Percentiles rank a stretch among this genome's conserved stretches.
These are phyloP conservation scores for Citrullus colocynthis DNA, from an alignment of 306 rosid species.

Conservation along the genomic window DNA sequence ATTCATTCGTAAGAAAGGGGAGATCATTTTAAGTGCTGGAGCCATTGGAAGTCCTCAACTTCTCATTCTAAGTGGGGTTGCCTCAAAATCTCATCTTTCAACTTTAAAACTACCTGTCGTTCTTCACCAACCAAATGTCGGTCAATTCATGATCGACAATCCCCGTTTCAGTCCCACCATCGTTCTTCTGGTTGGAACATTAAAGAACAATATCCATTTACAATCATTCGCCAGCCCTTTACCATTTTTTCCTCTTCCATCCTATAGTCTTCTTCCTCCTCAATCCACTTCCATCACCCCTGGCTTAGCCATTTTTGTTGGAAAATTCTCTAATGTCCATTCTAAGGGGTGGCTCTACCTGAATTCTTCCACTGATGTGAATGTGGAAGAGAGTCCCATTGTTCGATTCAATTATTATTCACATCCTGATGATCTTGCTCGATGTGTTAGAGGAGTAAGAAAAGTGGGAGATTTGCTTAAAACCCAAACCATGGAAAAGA, in stretches of 20 bases:
- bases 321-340: not conserved
- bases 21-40: constrained; percentile 20
- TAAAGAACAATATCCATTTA: not conserved
- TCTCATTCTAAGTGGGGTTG: constrained; percentile 19
- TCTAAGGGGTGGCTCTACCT: not conserved
- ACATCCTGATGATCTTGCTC: not conserved
- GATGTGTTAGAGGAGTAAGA: not conserved
- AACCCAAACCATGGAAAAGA: not conserved
- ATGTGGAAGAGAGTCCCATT: not conserved
- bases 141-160: constrained; percentile 19
- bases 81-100: constrained; percentile 8
- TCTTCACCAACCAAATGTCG: constrained; percentile 6
- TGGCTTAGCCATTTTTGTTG: not conserved
- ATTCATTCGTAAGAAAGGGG: constrained; percentile 1
- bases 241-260: not conserved
- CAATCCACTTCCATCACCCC: not conserved
- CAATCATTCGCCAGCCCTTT: not conserved
- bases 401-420: constrained; percentile 4
- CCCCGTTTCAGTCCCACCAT: constrained; percentile 6
- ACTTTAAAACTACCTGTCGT: constrained; percentile 8
- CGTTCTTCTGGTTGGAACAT: not conserved
- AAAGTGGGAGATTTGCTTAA: not conserved
- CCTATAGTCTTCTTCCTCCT: not conserved
- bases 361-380: not conserved
- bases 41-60: constrained; percentile 24